Evolutionary conservation across 306 rosid genomes (phyloP), one percentile per base, ranked within the genome.

Genomic region (Adenanthera pavonina): DNA sequence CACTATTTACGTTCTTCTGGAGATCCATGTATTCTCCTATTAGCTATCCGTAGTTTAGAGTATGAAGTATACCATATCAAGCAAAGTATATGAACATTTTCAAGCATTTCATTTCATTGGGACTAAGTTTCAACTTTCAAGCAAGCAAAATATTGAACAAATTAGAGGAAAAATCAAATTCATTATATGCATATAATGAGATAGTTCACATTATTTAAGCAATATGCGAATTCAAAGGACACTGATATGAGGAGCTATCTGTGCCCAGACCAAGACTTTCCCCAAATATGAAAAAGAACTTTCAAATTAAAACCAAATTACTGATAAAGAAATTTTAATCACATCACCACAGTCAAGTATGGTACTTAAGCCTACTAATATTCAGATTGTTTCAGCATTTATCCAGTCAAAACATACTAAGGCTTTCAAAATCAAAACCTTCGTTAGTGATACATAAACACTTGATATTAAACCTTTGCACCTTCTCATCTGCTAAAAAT

Each of bases 401-500:
- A 4, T 8, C 17, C 67, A 10, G 17, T 33, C 67, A 60, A 60
- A 30, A 60, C 25, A 36, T 13, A 5, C 25, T 65, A 17, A 13
- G 8, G 25, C 48, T 43, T 65, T 65, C 9, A 65, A 17, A n/a
- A 52, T 36, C 11, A 49, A 25, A 61, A 9, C 62, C 17, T 38
- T 59, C 35, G 30, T 13, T 17, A 62, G 16, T 36, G 25, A 56
- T 33, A 44, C 15, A 44, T 77, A 60, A 60, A 19, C 67, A 69
- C 66, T 62, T 53, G 41, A 64, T 61, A 25, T 47, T 2, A 16
- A 46, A 34, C 54, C 75, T 14, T 0, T 77, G 62, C 53, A 76
- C 61, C 67, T 35, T 5, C 81, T 64, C 70, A 69, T 11, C 61
- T 20, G 74, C 40, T 44, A 53, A 47, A 66, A n/a, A 72, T 72